These are phyloP conservation scores for Talaromyces marneffei DNA, from an alignment of 2,329 filamentous ascomycete species.

Conservation along the genomic window DNA sequence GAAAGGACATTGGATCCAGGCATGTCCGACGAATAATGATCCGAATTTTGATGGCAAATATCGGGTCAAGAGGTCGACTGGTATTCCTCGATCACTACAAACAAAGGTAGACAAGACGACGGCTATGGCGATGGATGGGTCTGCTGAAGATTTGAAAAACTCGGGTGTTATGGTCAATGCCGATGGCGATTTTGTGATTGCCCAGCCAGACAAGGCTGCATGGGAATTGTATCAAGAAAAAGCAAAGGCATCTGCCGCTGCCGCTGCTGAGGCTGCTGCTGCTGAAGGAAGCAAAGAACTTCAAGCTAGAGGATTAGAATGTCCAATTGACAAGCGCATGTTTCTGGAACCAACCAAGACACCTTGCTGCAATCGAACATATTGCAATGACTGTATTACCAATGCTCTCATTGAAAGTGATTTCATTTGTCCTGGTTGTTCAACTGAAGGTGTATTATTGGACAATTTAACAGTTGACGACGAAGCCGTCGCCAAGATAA, in stretches of 20 bases:
- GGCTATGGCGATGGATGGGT: conserved; percentile 65
- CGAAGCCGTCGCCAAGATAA: conserved; percentile 70
- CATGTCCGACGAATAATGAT: conserved; percentile 97
- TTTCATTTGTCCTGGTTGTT: conserved; percentile 89
- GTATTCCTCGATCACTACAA: conserved; percentile 90
- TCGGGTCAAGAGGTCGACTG: conserved; percentile 90
- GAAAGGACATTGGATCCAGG: conserved; percentile 99
- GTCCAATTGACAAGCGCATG: conserved; percentile 93
- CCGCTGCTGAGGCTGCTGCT: conserved; percentile 71
- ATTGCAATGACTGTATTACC: conserved; percentile 99
- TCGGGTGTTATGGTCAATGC: conserved; percentile 96
- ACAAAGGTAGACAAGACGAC: conserved; percentile 92
- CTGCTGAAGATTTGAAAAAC: conserved; percentile 73
- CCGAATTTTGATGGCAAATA: conserved; percentile 91
- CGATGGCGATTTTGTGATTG: conserved; percentile 95
- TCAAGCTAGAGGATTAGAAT: conserved; percentile 82
- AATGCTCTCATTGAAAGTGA: conserved; percentile 98
- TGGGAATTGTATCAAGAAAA: conserved; percentile 98
- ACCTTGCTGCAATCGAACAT: conserved; percentile 95
- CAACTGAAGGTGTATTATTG: conserved; percentile 83
- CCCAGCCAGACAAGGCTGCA: conserved; percentile 86
- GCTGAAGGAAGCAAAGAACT: conserved; percentile 77
- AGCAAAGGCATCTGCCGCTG: conserved; percentile 76
- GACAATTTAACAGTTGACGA: conserved; percentile 83
- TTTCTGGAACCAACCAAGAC: conserved; percentile 99